phyloP scores from a whole-genome alignment of 805 yeast genomes.

The Hanseniaspora occidentalis region DNA sequence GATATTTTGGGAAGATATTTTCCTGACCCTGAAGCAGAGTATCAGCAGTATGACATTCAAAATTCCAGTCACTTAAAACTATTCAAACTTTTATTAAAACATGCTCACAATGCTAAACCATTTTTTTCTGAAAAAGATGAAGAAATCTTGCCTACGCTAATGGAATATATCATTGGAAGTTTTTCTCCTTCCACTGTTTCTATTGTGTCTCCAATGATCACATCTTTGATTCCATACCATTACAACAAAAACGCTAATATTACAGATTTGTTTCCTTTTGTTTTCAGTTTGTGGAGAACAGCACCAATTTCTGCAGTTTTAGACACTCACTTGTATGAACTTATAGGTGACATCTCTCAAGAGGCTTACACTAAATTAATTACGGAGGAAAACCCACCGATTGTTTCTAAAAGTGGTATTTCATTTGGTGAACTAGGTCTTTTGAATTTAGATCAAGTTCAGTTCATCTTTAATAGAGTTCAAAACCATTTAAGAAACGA shows the following conservation, averaged over 20 bases:
- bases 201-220: constrained; percentile 37
- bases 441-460: constrained; percentile 49
- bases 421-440: constrained; percentile 46
- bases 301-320: constrained; percentile 34
- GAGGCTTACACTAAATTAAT: constrained; percentile 26
- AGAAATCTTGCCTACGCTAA: constrained; percentile 31
- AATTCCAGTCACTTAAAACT: constrained; percentile 33
- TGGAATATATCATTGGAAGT: constrained; percentile 37
- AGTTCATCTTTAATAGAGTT: constrained; percentile 44
- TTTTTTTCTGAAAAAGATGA: constrained; percentile 37
- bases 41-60: constrained; percentile 26
- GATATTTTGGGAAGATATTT: constrained; percentile 25
- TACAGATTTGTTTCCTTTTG: constrained; percentile 46
- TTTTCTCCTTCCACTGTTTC: constrained; percentile 43
- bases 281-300: constrained; percentile 64
- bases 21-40: constrained; percentile 37
- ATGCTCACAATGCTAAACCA: constrained; percentile 41
- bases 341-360: constrained; percentile 50
- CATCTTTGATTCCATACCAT: constrained; percentile 38
- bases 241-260: constrained; percentile 27
- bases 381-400: constrained; percentile 18
- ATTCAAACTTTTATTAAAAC: constrained; percentile 33
- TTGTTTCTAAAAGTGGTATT: constrained; percentile 18
- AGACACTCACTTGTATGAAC: constrained; percentile 53
- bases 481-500: constrained; percentile 27